Evolutionary conservation across 2,329 filamentous ascomycete genomes (phyloP), one percentile per base, ranked within the genome.

Genomic region (Aschersonia sp.): DNA sequence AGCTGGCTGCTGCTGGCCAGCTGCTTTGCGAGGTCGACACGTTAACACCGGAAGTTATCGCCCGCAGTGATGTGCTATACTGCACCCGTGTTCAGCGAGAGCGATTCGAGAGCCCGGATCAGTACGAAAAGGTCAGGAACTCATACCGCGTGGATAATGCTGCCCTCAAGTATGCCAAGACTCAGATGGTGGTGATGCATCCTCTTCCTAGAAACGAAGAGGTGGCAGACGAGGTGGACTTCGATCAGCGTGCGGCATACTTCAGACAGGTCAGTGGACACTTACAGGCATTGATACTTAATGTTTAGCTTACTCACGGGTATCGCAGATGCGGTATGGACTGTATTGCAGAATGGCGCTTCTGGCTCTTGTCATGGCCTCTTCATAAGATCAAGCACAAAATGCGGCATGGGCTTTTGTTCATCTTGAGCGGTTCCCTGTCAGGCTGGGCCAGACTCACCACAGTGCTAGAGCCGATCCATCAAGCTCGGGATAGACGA

Each of bases 301-400:
- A 20, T 20, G 20, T 20, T 20, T 20, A 20, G 20, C 20, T 10
- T 31, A 38, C 45, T 50, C 32, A 50, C 44, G 38, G 28, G 38
- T 20, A 29, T 30, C 4, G 28, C 60, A 96, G 89, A 96, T 96
- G 91, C 81, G 84, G 69, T 96, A 97, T 70, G 92, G 92, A 58
- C 78, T 98, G 59, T 97, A 96, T 75, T 94, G 86, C 67, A 85
- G 92, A 65, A 98, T 98, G 92, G 92, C 92, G 57, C 70, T 98
- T 70, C 75, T 98, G 65, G 92, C 92, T 56, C 74, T 97, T 65
- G 87, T 97, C 66, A 84, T 98, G 85, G 60, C 60, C 54, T 57
- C 61, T 47, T 60, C 50, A 29, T 51, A 43, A 20, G 20, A 20
- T 20, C 20, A 20, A 1, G 20, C 20, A 20, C 20, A 20, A 20